Conservation (phyloP, 192 early-diverging fungal genomes). For the Dimargaris verticillata region DNA sequence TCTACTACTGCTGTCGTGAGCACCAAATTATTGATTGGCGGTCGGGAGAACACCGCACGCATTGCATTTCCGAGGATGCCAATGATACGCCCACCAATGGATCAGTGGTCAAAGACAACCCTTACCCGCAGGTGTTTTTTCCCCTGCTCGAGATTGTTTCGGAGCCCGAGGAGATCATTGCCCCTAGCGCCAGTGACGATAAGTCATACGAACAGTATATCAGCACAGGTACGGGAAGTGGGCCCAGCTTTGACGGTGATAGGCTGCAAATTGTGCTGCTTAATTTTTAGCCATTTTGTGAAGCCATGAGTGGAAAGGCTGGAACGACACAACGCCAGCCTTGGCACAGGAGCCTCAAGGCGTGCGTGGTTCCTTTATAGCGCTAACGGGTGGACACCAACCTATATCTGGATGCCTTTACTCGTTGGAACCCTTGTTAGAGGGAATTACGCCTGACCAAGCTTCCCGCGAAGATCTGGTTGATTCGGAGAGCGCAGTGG, state of each 20-base stretch:
- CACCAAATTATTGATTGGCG: conserved; percentile 82
- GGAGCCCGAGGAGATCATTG: conserved; percentile 40
- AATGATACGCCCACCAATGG: conserved; percentile 5
- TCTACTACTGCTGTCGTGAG: conserved; percentile 63
- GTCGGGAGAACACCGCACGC: conserved; percentile 45
- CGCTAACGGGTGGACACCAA: no score
- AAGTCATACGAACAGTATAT: conserved; percentile 15
- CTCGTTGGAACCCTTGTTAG: neutral
- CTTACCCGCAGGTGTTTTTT: conserved; percentile 26
- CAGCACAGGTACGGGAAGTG: neutral
- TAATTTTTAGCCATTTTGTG: no score
- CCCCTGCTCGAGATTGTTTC: conserved; percentile 49
- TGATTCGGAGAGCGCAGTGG: conserved; percentile 5
- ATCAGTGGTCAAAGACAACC: conserved; percentile 12
- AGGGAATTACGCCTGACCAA: neutral
- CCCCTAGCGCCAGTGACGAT: conserved; percentile 29
- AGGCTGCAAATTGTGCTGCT: no score
- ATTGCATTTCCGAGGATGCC: conserved; percentile 22
- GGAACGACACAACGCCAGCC: no score
- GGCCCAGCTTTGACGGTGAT: no score
- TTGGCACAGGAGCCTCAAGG: no score
- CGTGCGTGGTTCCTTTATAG: no score
- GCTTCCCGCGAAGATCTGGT: neutral
- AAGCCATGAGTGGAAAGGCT: no score
- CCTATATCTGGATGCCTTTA: no score